Conservation (phyloP, 768 basidiomycete species). For the Tulasnella sp. region DNA sequence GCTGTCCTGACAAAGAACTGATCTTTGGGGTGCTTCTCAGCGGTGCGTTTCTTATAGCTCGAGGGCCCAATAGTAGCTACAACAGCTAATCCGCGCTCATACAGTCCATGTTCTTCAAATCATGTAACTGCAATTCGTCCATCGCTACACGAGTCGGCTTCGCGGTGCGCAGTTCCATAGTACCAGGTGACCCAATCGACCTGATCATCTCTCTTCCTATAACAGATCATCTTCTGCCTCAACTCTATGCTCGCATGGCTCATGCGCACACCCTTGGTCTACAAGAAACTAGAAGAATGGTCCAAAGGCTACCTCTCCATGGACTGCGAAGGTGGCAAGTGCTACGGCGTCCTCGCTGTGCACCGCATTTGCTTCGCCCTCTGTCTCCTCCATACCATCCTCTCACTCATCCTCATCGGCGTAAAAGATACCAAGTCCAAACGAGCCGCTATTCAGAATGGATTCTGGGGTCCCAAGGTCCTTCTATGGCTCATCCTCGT, state of each 20-base stretch:
- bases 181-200: slow-evolving; percentile 6
- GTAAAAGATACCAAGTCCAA: slow-evolving; percentile 85
- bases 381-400: slow-evolving; percentile 72
- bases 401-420: slow-evolving; percentile 70
- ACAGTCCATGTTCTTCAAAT: slow-evolving; percentile 96
- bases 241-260: slow-evolving; percentile 96
- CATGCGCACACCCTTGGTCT: slow-evolving; percentile 84
- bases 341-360: slow-evolving; percentile 93
- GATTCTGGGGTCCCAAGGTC: slow-evolving; percentile 97
- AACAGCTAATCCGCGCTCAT: slow-evolving; percentile 20
- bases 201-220: not conserved
- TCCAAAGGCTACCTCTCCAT: slow-evolving; percentile 98
- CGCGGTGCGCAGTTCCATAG: slow-evolving; percentile 40
- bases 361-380: slow-evolving; percentile 97
- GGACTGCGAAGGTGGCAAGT: slow-evolving; percentile 80
- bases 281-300: slow-evolving; percentile 80
- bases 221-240: slow-evolving; percentile 83
- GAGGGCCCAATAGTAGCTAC: not conserved
- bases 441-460: slow-evolving; percentile 93
- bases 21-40: not conserved
- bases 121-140: slow-evolving; percentile 97
- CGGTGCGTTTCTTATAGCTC: not conserved
- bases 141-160: slow-evolving; percentile 96
- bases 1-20: not conserved
- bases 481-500: slow-evolving; percentile 79